phyloP scores from a whole-genome alignment of 1,139 yeast species.

The Candida buenavistaensis region DNA sequence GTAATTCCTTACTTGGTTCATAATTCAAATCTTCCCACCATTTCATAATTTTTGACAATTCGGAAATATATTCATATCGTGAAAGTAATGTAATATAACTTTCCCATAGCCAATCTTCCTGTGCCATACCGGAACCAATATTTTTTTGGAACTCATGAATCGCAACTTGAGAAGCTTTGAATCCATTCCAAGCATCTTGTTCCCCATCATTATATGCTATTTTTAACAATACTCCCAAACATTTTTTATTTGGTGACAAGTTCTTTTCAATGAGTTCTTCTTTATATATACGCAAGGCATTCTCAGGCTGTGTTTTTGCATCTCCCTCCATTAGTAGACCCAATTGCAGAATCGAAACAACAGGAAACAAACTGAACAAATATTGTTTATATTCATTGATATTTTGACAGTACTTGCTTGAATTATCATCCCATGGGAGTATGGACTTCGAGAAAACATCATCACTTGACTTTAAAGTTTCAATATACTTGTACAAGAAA shows the following conservation, averaged over 20 bases:
- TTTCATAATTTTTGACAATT: slow-evolving; percentile 50
- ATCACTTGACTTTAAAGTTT: slow-evolving; percentile 19
- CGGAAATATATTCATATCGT: slow-evolving; percentile 47
- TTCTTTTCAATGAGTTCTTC: slow-evolving; percentile 19
- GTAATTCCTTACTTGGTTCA: slow-evolving; percentile 41
- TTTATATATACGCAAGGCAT: slow-evolving; percentile 35
- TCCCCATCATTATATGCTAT: slow-evolving; percentile 27
- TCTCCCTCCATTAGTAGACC: slow-evolving; percentile 50
- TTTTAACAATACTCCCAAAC: slow-evolving; percentile 44
- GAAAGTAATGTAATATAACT: slow-evolving; percentile 52
- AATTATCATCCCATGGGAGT: slow-evolving; percentile 22
- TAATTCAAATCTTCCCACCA: slow-evolving; percentile 61
- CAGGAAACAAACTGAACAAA: slow-evolving; percentile 19
- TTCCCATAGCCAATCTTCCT: slow-evolving; percentile 50
- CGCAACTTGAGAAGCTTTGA: slow-evolving; percentile 62
- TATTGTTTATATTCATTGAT: slow-evolving; percentile 25
- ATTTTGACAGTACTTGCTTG: slow-evolving; percentile 12
- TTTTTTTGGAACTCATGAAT: slow-evolving; percentile 53
- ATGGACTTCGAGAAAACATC: slow-evolving; percentile 9
- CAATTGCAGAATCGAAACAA: slow-evolving; percentile 26
- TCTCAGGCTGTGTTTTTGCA: slow-evolving; percentile 34
- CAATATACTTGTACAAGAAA: slow-evolving; percentile 33
- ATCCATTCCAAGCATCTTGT: slow-evolving; percentile 42
- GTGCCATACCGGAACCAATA: slow-evolving; percentile 35
- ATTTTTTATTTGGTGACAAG: slow-evolving; percentile 33